These are phyloP conservation scores for Arthrinium phaeospermum DNA, from an alignment of 2,329 filamentous ascomycete species.

Conservation along the genomic window DNA sequence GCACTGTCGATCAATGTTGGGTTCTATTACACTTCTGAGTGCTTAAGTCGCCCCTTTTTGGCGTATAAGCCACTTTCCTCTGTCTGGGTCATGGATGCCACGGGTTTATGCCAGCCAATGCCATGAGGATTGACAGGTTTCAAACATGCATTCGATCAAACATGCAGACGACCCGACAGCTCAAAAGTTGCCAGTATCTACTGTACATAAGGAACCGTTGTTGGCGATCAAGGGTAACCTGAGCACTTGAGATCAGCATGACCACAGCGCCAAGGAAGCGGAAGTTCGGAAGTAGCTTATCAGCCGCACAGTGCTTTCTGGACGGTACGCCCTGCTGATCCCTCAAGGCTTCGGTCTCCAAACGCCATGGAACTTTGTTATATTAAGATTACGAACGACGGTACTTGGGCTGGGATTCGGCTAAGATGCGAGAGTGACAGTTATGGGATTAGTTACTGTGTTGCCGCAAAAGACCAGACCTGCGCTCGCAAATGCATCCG, in stretches of 20 bases:
- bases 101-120: background rate
- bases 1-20: too few species aligned
- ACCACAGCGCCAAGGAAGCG: background rate
- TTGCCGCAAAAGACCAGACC: background rate
- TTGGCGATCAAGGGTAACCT: background rate
- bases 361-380: background rate
- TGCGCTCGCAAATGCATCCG: background rate
- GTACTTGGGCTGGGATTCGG: background rate
- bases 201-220: background rate
- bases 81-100: background rate
- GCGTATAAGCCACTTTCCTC: background rate
- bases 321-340: slow-evolving; percentile 9
- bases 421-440: background rate
- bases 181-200: background rate
- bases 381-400: background rate
- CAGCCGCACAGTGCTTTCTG: background rate
- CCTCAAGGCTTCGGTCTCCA: background rate
- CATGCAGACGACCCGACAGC: background rate
- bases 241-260: background rate
- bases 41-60: background rate
- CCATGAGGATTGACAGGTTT: background rate
- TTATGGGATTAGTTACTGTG: background rate
- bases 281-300: slow-evolving; percentile 11
- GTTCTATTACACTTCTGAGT: background rate
- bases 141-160: background rate